Base-by-base conservation (phyloP, 805 yeast species). In the Lachancea dasiensis region DNA sequence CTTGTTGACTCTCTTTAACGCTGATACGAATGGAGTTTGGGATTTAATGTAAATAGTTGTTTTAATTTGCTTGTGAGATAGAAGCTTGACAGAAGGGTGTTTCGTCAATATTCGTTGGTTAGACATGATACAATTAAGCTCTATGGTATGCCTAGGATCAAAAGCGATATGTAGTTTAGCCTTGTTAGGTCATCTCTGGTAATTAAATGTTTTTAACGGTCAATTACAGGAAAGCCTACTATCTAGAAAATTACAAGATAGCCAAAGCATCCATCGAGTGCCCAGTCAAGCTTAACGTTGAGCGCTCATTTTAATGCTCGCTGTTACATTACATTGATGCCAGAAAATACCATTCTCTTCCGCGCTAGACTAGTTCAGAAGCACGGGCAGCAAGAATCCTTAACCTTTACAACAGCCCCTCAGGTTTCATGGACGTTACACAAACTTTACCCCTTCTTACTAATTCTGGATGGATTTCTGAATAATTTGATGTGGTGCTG, bases 11-110 rank as follows among this genome's bases (percentile, higher is more conserved):
- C 83, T 68, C 51, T 86, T 86, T 28, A 86, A 51, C 0, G 83
- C 86, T 8, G 90, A 74, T 9, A 85, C 68, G 49, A 69, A 83
- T 2, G 95, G 92, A 3, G 95, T 81, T 1, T 60, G 56, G 1
- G 80, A 59, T 46, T 83, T 81, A 25, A 86, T 66, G 41, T 74
- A 72, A 8, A 83, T 60, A 2, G 72, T 67, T 0, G 76, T 70
- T 68, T 28, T 66, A 42, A 42, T 73, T 70, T 17, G 69, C 62
- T 48, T 65, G 61, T 35, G 68, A 56, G 53, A 72, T 62, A 50
- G 36, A 6, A 42, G 32, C 39, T 60, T 60, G 3, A 56, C 35
- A 3, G 60, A 46, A 2, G 63, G 58, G 20, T 44, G 49, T 34
- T 46, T 50, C 29, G 38, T 40, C 7, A 50, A 21, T 13, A 47